Conservation (phyloP, 2,329 filamentous ascomycete species). For the Botrytis elliptica region DNA sequence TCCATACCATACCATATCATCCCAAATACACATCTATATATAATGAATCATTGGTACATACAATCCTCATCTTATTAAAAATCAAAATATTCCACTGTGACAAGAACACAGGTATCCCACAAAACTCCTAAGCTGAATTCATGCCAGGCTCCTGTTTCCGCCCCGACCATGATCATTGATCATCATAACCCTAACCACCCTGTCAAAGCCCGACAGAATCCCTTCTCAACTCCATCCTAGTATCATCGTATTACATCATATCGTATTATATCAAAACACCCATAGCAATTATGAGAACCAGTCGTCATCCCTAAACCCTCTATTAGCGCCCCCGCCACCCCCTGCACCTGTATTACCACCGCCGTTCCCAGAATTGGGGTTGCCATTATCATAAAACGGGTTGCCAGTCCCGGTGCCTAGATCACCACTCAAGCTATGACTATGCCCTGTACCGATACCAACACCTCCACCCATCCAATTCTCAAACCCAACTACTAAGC, state of each 20-base stretch:
- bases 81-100: neutral
- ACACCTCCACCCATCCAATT: conserved; percentile 51
- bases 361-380: neutral
- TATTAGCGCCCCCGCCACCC: neutral
- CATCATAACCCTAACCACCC: neutral
- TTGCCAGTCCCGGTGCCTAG: neutral
- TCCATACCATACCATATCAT: neutral
- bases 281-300: neutral
- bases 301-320: neutral
- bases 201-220: neutral
- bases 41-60: neutral
- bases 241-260: neutral
- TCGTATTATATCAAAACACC: neutral
- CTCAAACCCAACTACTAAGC: conserved; percentile 59
- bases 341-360: neutral
- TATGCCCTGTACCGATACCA: neutral
- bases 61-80: neutral
- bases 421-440: neutral
- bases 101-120: neutral
- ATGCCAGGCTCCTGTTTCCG: neutral
- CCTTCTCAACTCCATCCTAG: neutral
- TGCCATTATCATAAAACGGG: neutral
- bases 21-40: neutral
- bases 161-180: neutral
- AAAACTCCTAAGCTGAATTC: conserved; percentile 8